phyloP scores from a whole-genome alignment of 352 stramenopile genomes.

The Phytophthora ramorum region DNA sequence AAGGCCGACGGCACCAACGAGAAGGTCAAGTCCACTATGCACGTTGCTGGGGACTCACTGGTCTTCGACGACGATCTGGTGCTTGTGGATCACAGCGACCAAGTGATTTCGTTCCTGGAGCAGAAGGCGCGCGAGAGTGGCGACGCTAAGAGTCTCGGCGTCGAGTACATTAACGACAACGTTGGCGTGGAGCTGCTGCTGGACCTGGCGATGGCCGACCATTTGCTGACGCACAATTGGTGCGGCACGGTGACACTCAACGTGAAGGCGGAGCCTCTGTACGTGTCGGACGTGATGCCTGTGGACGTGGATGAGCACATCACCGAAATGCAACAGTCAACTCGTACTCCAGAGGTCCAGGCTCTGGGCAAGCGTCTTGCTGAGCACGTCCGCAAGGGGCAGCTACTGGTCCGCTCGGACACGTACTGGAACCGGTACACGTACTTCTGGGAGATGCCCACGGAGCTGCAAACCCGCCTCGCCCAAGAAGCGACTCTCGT shows the following conservation, averaged over 20 bases:
- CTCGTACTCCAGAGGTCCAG: constrained; percentile 41
- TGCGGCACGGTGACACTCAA: constrained; percentile 67
- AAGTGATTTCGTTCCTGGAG: constrained; percentile 54
- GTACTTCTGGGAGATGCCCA: constrained; percentile 72
- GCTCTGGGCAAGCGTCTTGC: constrained; percentile 50
- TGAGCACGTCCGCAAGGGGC: constrained; percentile 30
- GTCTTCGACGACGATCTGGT: constrained; percentile 63
- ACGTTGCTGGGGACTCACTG: constrained; percentile 52
- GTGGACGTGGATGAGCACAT: constrained; percentile 67
- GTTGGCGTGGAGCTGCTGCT: constrained; percentile 70
- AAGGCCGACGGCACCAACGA: constrained; percentile 83
- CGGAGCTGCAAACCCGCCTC: constrained; percentile 37
- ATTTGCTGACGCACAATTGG: constrained; percentile 61
- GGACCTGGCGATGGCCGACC: constrained; percentile 65
- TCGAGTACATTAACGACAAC: constrained; percentile 81
- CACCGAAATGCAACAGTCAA: constrained; percentile 41
- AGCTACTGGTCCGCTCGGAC: constrained; percentile 35
- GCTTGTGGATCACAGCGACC: constrained; percentile 58
- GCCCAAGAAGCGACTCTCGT: constrained; percentile 73
- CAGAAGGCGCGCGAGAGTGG: constrained; percentile 1
- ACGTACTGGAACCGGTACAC: constrained; percentile 72
- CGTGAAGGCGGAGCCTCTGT: constrained; percentile 76
- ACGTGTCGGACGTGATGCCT: constrained; percentile 76
- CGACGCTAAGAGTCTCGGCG: constrained; percentile 17
- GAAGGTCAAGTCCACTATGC: constrained; percentile 69